These are phyloP conservation scores for Marsdenia floribunda DNA, from an alignment of 257 asterid genomes.

Conservation along the genomic window DNA sequence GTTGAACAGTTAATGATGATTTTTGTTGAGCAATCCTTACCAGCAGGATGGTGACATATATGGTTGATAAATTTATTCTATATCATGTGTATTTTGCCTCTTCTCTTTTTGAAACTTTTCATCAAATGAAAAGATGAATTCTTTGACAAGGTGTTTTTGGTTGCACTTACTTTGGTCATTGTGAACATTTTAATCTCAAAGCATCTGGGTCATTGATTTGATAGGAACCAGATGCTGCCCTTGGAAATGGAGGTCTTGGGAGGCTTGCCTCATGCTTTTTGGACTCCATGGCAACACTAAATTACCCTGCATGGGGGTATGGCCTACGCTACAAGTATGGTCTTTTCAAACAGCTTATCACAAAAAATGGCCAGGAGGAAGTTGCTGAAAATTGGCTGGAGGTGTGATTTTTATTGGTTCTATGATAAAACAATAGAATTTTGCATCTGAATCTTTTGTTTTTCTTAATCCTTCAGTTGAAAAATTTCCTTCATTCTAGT, in stretches of 20 bases:
- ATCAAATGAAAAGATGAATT: background rate
- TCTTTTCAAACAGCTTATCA: slow-evolving; percentile 55
- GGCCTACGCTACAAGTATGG: slow-evolving; percentile 65
- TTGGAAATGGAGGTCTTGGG: slow-evolving; percentile 68
- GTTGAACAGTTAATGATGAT: background rate
- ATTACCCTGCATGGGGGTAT: slow-evolving; percentile 67
- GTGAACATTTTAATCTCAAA: background rate
- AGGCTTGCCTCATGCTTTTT: slow-evolving; percentile 61
- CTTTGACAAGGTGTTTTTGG: background rate
- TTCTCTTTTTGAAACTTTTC: background rate
- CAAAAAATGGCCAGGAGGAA: slow-evolving; percentile 60
- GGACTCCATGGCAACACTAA: slow-evolving; percentile 61
- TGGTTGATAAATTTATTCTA: background rate
- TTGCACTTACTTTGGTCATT: background rate
- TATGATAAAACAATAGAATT: background rate
- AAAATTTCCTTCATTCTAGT: background rate
- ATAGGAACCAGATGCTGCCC: slow-evolving; percentile 67
- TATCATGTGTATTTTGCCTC: background rate
- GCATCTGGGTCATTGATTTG: slow-evolving; percentile 1
- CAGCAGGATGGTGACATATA: background rate
- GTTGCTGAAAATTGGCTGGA: slow-evolving; percentile 73
- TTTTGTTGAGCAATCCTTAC: background rate
- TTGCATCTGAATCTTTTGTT: background rate
- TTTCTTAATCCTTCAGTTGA: background rate
- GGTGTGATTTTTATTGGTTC: slow-evolving; percentile 19